phyloP scores from a whole-genome alignment of 768 basidiomycete genomes.

The Hericium erinaceus region DNA sequence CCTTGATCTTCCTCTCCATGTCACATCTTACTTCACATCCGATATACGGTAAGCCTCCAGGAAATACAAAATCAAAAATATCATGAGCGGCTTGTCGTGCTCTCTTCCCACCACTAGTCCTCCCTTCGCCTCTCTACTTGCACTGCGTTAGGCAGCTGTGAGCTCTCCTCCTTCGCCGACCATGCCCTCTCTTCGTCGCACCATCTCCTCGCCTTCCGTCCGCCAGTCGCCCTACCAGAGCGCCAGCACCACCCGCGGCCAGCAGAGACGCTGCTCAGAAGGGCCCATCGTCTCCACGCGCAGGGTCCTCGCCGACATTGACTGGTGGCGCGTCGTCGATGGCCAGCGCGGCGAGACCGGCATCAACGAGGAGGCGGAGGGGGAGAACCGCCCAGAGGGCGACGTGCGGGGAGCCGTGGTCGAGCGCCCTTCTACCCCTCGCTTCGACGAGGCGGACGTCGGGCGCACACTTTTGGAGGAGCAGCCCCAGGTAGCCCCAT shows the following conservation, averaged over 20 bases:
- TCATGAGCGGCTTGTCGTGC: not conserved
- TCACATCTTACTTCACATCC: not conserved
- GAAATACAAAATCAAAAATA: not conserved
- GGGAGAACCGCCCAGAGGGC: constrained; percentile 9
- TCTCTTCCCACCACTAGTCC: not conserved
- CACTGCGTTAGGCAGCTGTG: not conserved
- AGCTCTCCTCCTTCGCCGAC: constrained; percentile 28
- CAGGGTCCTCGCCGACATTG: constrained; percentile 76
- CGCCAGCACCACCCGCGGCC: constrained; percentile 19
- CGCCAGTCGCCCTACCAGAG: constrained; percentile 61
- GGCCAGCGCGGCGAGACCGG: constrained; percentile 46
- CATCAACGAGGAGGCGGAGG: constrained; percentile 28
- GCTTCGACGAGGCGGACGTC: constrained; percentile 10
- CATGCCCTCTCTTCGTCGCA: constrained; percentile 77
- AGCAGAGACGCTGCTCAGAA: constrained; percentile 47
- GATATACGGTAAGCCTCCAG: not conserved
- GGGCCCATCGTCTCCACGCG: constrained; percentile 56
- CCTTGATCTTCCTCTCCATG: not conserved
- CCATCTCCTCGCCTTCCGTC: constrained; percentile 59
- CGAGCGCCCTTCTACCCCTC: constrained; percentile 35
- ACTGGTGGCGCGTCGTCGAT: constrained; percentile 78
- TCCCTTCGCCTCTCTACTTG: constrained; percentile 21
- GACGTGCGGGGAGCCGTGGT: constrained; percentile 1
- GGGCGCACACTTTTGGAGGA: constrained; percentile 24
- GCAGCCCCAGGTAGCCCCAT: constrained; percentile 8